A percentile compares a stretch with the other conserved stretches of the same genome.
Conservation (phyloP, 352 stramenopile genomes). For the Elongisporangium anandrum region DNA sequence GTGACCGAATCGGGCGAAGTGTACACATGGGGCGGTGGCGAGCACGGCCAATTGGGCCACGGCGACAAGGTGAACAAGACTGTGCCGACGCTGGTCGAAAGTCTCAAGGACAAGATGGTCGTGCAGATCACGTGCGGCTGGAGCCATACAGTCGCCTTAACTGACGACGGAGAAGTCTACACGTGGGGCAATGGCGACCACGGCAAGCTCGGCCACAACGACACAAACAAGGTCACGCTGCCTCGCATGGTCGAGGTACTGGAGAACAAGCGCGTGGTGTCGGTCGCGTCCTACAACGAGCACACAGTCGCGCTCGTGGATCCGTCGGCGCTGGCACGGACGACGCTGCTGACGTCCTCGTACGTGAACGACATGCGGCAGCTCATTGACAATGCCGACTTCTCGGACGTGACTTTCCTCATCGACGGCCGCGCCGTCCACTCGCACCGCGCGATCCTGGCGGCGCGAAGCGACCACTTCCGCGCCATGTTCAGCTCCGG, state of each 20-base stretch:
- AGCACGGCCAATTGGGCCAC: slow-evolving; percentile 95
- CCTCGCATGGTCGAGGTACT: slow-evolving; percentile 92
- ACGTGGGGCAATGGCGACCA: slow-evolving; percentile 93
- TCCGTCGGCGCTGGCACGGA: slow-evolving; percentile 66
- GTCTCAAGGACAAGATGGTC: slow-evolving; percentile 84
- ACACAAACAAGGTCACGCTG: slow-evolving; percentile 93
- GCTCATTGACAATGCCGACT: slow-evolving; percentile 90
- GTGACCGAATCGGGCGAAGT: slow-evolving; percentile 84
- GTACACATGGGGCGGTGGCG: slow-evolving; percentile 86
- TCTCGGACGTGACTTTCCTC: slow-evolving; percentile 86
- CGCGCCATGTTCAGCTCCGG: slow-evolving; percentile 92
- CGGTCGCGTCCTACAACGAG: slow-evolving; percentile 97
- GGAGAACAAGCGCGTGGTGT: slow-evolving; percentile 91
- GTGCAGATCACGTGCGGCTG: slow-evolving; percentile 95
- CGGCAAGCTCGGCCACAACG: slow-evolving; percentile 94
- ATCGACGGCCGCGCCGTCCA: slow-evolving; percentile 82
- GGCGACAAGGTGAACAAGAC: slow-evolving; percentile 96
- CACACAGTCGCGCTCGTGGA: slow-evolving; percentile 93
- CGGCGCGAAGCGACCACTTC: slow-evolving; percentile 94
- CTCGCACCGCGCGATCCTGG: slow-evolving; percentile 89
- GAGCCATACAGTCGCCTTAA: slow-evolving; percentile 94
- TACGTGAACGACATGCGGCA: slow-evolving; percentile 89
- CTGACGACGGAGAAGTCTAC: slow-evolving; percentile 89
- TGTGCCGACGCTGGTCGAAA: slow-evolving; percentile 89
- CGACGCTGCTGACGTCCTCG: slow-evolving; percentile 78